Conservation (phyloP, 2,329 filamentous ascomycete species). For the Stenocarpella maydis region DNA sequence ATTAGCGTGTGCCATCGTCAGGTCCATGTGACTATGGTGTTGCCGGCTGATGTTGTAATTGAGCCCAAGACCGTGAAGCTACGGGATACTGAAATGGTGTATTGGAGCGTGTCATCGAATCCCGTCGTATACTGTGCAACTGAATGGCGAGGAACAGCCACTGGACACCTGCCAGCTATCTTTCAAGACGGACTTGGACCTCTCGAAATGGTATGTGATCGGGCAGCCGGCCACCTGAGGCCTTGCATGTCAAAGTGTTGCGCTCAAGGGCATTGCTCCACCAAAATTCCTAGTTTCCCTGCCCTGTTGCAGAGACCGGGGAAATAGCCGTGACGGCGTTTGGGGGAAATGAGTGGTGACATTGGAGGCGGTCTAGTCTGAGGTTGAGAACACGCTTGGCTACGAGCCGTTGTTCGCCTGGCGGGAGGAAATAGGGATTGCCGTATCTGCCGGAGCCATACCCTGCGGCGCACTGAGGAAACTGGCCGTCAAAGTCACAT, state of each 20-base stretch:
- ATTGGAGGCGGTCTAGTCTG: constrained; percentile 66
- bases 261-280: constrained; percentile 78
- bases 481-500: constrained; percentile 67
- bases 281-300: constrained; percentile 84
- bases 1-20: constrained; percentile 61
- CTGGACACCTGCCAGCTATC: constrained; percentile 73
- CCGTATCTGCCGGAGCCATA: constrained; percentile 64
- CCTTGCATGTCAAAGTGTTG: constrained; percentile 65
- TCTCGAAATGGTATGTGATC: constrained; percentile 80
- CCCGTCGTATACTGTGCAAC: constrained; percentile 57
- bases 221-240: constrained; percentile 62
- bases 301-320: constrained; percentile 78
- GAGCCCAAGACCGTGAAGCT: constrained; percentile 60
- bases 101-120: constrained; percentile 66
- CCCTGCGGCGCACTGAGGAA: constrained; percentile 53
- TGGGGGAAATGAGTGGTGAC: constrained; percentile 65
- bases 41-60: constrained; percentile 54
- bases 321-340: constrained; percentile 75
- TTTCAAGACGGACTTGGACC: constrained; percentile 79
- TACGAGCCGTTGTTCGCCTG: constrained; percentile 57
- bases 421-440: constrained; percentile 71
- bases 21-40: constrained; percentile 56
- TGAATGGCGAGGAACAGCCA: constrained; percentile 75
- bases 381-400: constrained; percentile 73
- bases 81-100: constrained; percentile 64